Base-by-base conservation (phyloP, 371 early-diverging fungal species). In the Rhizopus sp. region DNA sequence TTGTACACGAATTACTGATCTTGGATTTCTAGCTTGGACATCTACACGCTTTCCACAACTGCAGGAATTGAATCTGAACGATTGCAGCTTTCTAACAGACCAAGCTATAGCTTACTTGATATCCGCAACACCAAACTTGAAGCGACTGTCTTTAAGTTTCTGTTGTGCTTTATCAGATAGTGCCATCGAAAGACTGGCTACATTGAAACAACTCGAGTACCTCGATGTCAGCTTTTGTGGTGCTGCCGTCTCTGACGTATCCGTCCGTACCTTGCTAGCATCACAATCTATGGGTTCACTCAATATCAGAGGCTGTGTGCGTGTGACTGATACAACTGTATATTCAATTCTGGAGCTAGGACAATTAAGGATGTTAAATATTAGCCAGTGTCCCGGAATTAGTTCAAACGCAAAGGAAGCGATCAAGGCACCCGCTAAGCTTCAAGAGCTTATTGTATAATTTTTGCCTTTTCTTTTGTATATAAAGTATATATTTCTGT, bases 21-120 rank as follows among this genome's bases (percentile, higher is more conserved):
- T 72, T 17, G 93, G 86, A 0, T 92, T 92, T 57, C 65, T 59
- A 5, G 39, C 62, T 6, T 87, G 89, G 86, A 63, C 70, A 7
- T 55, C 55, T 7, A 54, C 62, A 0, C 55, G 64, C 13, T 79
- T 83, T 48, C 63, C 66, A 34, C 51, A 29, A 1, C 71, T 93
- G 29, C 61, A 71, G 17, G 72, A 78, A 13, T 71, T 93, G 4
- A 73, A 76, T 44, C 71, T 93, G 9, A 82, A 79, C 29, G 93
- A 93, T 62, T 93, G 93, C 68, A 87, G 88, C 9, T 91, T 92
- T 56, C 64, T 93, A 23, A 86, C 89, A 0, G 91, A 92, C 54
- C 77, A 72, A 13, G 84, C 92, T 0, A 79, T 91, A 31, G 59
- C 73, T 3, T 57, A 70, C 32, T 57, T 91, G 15, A 77, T 87